Percentiles rank a stretch among this genome's conserved stretches.
These are phyloP conservation scores for Mycena filopes DNA, from an alignment of 768 basidiomycete species.

Conservation along the genomic window DNA sequence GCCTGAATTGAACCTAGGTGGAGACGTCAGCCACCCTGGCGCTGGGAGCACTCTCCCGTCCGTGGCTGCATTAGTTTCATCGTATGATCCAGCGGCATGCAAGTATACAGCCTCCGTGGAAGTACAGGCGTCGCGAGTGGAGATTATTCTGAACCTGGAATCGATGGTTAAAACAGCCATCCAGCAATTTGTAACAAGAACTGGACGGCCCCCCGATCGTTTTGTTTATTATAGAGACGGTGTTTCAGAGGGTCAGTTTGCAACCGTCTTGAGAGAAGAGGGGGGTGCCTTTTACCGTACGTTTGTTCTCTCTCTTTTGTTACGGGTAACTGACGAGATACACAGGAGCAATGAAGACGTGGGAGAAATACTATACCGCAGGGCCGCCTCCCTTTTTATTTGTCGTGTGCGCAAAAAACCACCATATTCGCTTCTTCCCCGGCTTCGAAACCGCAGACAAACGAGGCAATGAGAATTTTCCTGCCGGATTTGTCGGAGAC, in stretches of 20 bases:
- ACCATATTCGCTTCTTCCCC: constrained; percentile 9
- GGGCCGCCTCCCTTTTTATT: neutral
- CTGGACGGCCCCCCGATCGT: constrained; percentile 24
- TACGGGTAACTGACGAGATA: no score
- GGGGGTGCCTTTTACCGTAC: constrained; percentile 32
- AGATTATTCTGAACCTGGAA: constrained; percentile 58
- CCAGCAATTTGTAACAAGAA: constrained; percentile 21
- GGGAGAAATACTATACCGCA: neutral
- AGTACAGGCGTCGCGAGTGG: constrained; percentile 60
- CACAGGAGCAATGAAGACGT: neutral
- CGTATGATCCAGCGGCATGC: constrained; percentile 60
- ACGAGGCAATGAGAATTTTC: neutral
- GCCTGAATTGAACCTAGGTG: constrained; percentile 33
- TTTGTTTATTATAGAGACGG: constrained; percentile 45
- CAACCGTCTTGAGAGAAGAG: constrained; percentile 36
- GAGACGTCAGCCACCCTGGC: constrained; percentile 43
- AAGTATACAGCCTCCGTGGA: constrained; percentile 66
- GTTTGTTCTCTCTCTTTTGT: constrained; percentile 32
- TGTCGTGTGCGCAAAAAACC: constrained; percentile 1
- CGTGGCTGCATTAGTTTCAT: constrained; percentile 57
- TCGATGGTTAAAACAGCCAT: constrained; percentile 7
- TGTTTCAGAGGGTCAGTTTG: constrained; percentile 47
- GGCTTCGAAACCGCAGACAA: neutral
- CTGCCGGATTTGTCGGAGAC: neutral
- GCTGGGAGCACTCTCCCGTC: constrained; percentile 40